phyloP scores from a whole-genome alignment of 2,329 filamentous ascomycete genomes.

The Fusarium nisikadoi region DNA sequence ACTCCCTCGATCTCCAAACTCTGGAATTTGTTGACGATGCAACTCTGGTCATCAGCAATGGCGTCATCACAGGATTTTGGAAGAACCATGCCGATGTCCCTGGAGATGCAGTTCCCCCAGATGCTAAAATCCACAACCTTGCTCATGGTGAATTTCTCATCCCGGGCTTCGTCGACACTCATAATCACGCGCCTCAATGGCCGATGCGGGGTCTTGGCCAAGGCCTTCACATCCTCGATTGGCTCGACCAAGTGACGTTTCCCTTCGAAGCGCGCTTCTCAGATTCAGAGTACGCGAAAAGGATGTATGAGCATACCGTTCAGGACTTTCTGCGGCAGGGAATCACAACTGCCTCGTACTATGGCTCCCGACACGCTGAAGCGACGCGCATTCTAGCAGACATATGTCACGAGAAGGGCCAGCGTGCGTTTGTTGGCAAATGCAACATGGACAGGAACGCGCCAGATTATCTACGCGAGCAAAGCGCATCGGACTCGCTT shows the following conservation, averaged over 20 bases:
- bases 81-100: neutral
- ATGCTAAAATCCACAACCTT: neutral
- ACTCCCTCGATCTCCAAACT: neutral
- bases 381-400: conserved; percentile 11
- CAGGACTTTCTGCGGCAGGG: conserved; percentile 13
- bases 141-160: conserved; percentile 45
- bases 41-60: neutral
- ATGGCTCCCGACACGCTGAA: conserved; percentile 17
- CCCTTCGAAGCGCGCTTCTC: conserved; percentile 41
- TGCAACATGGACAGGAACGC: conserved; percentile 24
- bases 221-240: conserved; percentile 67
- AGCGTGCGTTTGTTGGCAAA: conserved; percentile 21
- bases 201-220: conserved; percentile 60
- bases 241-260: conserved; percentile 73
- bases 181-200: conserved; percentile 73
- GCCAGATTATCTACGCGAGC: conserved; percentile 4
- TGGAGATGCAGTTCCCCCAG: neutral
- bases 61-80: conserved; percentile 8
- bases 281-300: neutral
- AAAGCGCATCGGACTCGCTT: neutral
- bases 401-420: conserved; percentile 1
- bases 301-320: conserved; percentile 13
- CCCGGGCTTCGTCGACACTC: conserved; percentile 72
- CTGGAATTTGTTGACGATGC: neutral
- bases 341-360: conserved; percentile 20